These are phyloP conservation scores for Closterium sp. DNA, from an alignment of 139 green algal species.

Conservation along the genomic window DNA sequence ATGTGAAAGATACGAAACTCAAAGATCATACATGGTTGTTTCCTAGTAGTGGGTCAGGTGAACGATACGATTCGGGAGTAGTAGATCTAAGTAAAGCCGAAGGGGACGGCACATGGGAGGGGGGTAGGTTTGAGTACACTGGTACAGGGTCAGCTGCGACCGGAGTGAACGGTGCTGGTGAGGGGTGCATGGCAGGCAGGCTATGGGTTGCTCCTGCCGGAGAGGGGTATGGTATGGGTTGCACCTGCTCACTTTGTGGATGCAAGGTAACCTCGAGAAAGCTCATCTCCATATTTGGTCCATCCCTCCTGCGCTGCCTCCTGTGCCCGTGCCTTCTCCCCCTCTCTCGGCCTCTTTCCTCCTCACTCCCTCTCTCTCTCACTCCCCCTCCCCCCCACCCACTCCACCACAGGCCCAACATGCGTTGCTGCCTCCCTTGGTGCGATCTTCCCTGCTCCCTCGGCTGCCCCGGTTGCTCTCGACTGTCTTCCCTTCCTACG, in stretches of 20 bases:
- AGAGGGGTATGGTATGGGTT: neutral
- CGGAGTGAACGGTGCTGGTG: neutral
- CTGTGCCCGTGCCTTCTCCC: neutral
- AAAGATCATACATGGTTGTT: neutral
- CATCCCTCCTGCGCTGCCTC: neutral
- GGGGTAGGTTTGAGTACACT: neutral
- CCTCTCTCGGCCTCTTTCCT: neutral
- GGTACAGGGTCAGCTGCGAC: neutral
- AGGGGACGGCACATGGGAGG: neutral
- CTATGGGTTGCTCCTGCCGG: too few species aligned
- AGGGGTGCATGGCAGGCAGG: neutral
- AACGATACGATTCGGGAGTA: neutral
- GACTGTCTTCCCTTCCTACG: neutral
- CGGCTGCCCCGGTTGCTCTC: neutral
- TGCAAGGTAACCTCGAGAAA: too few species aligned
- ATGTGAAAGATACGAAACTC: too few species aligned
- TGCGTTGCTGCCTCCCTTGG: neutral
- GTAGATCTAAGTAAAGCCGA: neutral
- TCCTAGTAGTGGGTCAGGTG: neutral
- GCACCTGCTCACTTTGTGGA: neutral
- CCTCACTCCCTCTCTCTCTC: neutral
- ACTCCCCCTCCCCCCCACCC: neutral
- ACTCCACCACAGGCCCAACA: neutral
- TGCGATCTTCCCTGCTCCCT: too few species aligned
- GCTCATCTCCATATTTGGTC: too few species aligned